phyloP scores from a whole-genome alignment of 176 grass and related monocot genomes.

The Oryza glaberrima region DNA sequence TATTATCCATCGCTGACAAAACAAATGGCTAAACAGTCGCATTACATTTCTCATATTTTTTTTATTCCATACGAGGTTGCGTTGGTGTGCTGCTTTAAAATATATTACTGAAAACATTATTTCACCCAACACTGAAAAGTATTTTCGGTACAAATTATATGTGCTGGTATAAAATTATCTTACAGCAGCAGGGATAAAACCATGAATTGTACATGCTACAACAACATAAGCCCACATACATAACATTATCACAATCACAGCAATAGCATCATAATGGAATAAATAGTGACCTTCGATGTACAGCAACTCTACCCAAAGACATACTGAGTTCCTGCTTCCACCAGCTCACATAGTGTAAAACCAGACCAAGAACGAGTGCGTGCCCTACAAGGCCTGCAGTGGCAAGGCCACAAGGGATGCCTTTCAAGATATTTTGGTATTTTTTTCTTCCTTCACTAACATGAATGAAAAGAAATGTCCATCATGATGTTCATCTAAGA shows the following conservation, averaged over 20 bases:
- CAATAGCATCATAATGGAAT: not conserved
- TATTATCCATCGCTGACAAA: not conserved
- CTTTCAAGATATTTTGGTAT: not conserved
- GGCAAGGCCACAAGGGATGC: not conserved
- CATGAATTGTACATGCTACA: not conserved
- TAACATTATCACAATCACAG: not conserved
- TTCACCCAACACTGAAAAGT: constrained; percentile 1
- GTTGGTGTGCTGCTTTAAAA: not conserved
- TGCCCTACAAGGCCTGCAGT: not conserved
- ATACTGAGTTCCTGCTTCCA: constrained; percentile 7
- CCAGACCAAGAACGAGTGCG: not conserved
- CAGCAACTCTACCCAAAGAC: constrained; percentile 17
- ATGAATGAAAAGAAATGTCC: not conserved
- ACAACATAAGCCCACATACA: constrained; percentile 13
- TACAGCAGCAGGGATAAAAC: not conserved
- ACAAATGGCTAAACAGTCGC: constrained; percentile 15
- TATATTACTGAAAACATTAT: not conserved
- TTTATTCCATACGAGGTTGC: not conserved
- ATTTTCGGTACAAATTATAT: constrained; percentile 12
- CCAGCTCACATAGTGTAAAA: not conserved
- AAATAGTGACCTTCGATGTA: constrained; percentile 27
- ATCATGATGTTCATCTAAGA: not conserved
- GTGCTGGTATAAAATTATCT: constrained; percentile 6
- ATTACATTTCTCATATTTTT: not conserved
- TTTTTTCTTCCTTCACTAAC: constrained; percentile 8